phyloP scores from a whole-genome alignment of 164 flowering plant genomes.

The Akebia trifoliata region DNA sequence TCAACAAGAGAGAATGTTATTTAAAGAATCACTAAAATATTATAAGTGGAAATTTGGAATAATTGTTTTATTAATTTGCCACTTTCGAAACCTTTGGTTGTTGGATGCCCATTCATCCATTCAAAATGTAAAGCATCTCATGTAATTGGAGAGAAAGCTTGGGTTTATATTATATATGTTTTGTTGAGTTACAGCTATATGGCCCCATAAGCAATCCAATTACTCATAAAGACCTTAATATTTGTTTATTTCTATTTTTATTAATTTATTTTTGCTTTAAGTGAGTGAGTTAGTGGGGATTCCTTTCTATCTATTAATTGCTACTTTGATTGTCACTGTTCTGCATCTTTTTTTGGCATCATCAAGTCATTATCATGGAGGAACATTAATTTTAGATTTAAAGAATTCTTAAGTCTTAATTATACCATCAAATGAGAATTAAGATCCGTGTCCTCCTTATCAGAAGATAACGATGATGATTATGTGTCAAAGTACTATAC shows the following conservation, averaged over 20 bases:
- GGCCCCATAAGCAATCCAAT: no score
- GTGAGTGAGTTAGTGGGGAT: not conserved
- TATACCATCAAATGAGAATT: no score
- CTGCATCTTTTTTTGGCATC: not conserved
- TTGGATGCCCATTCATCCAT: constrained; percentile 22
- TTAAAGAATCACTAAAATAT: constrained; percentile 3
- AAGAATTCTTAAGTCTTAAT: no score
- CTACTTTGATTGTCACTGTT: not conserved
- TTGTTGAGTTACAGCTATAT: no score
- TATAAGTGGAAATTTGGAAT: constrained; percentile 10
- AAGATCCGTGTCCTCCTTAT: no score
- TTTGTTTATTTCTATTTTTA: constrained; percentile 14
- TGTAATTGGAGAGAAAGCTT: no score
- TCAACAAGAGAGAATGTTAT: constrained; percentile 2
- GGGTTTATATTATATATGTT: no score
- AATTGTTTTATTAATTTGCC: not conserved
- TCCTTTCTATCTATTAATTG: not conserved
- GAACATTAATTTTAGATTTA: no score
- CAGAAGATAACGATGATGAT: no score
- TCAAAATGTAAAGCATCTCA: no score
- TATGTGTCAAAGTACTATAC: no score
- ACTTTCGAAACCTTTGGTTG: not conserved
- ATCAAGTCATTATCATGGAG: not conserved
- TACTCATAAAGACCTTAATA: no score
- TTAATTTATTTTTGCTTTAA: not conserved